phyloP scores from a whole-genome alignment of 1,284 basidiomycete genomes.

The Pyrrhoderma lamaoense region DNA sequence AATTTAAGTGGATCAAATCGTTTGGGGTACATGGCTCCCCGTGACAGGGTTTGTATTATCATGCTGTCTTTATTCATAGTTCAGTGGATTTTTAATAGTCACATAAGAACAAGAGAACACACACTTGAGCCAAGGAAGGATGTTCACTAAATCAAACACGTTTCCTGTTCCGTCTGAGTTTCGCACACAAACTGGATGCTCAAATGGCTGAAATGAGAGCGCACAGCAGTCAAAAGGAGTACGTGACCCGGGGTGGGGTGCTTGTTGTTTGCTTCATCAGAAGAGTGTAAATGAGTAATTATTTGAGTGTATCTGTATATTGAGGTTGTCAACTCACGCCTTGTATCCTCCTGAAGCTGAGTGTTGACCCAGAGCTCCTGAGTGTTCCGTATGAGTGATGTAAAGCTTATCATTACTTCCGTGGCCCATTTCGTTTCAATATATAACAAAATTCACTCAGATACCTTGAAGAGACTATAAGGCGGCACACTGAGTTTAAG shows the following conservation, averaged over 20 bases:
- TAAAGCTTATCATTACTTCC: slow-evolving; percentile 82
- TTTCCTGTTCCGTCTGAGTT: slow-evolving; percentile 71
- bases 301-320: background rate
- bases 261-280: slow-evolving; percentile 53
- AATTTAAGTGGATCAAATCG: slow-evolving; percentile 85
- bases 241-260: slow-evolving; percentile 48
- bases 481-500: no score
- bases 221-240: slow-evolving; percentile 91
- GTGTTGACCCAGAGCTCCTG: slow-evolving; percentile 74
- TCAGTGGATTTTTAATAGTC: slow-evolving; percentile 8
- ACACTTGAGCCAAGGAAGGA: slow-evolving; percentile 90
- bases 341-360: slow-evolving; percentile 66
- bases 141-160: slow-evolving; percentile 85
- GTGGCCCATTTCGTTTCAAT: slow-evolving; percentile 54
- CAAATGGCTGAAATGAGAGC: slow-evolving; percentile 87
- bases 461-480: no score
- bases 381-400: slow-evolving; percentile 79
- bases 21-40: slow-evolving; percentile 67
- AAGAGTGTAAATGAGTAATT: background rate
- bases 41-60: slow-evolving; percentile 82
- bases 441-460: no score
- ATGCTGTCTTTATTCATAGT: slow-evolving; percentile 46
- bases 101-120: slow-evolving; percentile 26
- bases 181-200: slow-evolving; percentile 81
- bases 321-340: slow-evolving; percentile 38